These are phyloP conservation scores for Phycomyces nitens DNA, from an alignment of 192 early-diverging fungal species.

Conservation along the genomic window DNA sequence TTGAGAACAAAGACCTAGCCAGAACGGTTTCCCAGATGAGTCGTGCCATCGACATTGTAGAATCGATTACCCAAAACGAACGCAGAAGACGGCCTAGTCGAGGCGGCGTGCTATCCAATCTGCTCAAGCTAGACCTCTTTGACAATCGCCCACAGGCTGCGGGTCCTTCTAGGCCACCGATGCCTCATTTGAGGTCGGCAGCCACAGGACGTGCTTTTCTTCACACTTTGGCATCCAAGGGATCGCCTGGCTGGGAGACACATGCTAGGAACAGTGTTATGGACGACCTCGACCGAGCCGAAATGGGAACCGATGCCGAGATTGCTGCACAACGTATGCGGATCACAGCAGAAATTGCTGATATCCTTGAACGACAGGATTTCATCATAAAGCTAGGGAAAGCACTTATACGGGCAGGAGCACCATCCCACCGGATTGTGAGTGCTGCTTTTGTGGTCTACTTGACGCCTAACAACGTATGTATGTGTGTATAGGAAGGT, in stretches of 20 bases:
- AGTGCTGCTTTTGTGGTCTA: conserved; percentile 3
- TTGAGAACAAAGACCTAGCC: neutral
- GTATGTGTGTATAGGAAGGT: conserved; percentile 35
- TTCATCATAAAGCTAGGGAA: conserved; percentile 49
- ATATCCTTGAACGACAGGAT: conserved; percentile 45
- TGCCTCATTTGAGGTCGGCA: conserved; percentile 4
- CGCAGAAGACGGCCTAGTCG: conserved; percentile 19
- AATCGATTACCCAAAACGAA: conserved; percentile 15
- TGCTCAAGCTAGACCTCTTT: conserved; percentile 39
- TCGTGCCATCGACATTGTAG: conserved; percentile 24
- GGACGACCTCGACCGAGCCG: conserved; percentile 20
- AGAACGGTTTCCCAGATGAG: neutral
- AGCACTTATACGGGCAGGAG: conserved; percentile 44
- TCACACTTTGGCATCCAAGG: neutral
- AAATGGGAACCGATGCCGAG: conserved; percentile 14
- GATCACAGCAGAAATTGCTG: conserved; percentile 34
- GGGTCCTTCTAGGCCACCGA: conserved; percentile 2
- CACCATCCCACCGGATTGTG: conserved; percentile 51
- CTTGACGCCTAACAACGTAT: too few species aligned
- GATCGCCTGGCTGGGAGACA: neutral
- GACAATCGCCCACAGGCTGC: conserved; percentile 12
- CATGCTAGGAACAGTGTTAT: conserved; percentile 15
- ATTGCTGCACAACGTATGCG: conserved; percentile 21
- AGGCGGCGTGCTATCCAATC: conserved; percentile 43
- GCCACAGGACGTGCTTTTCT: conserved; percentile 6